Conservation (phyloP, 2,329 filamentous ascomycete genomes). For the Cucurbitaria berberidis region DNA sequence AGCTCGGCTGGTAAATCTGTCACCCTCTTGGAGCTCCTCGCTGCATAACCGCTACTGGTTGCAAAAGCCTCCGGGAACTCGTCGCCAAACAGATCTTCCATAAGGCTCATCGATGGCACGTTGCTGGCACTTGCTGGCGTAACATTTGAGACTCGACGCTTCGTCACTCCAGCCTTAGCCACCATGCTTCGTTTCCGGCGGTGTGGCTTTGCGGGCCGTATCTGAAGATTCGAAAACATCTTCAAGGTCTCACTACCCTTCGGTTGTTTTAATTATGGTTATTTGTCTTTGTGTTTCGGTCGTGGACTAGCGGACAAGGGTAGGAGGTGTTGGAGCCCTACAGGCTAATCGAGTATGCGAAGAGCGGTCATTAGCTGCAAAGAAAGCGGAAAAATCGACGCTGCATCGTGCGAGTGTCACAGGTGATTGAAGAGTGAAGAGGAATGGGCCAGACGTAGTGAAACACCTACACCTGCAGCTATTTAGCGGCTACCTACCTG, state of each 20-base stretch:
- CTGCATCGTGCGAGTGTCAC: background rate
- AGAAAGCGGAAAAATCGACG: background rate
- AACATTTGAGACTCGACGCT: constrained; percentile 26
- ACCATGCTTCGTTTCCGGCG: constrained; percentile 31
- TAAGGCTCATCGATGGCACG: constrained; percentile 31
- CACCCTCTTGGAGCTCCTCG: constrained; percentile 24
- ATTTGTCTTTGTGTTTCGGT: too few species aligned
- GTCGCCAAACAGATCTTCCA: constrained; percentile 32
- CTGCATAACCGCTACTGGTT: constrained; percentile 4
- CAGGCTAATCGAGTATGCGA: too few species aligned
- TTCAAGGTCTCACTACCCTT: background rate
- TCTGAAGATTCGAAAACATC: constrained; percentile 28
- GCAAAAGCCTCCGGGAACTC: constrained; percentile 33
- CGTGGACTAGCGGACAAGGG: too few species aligned
- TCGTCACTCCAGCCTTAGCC: constrained; percentile 27
- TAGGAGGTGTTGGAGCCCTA: too few species aligned
- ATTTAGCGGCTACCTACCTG: constrained; percentile 7
- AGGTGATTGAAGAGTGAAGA: constrained; percentile 6
- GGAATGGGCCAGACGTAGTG: constrained; percentile 7
- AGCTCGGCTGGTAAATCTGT: constrained; percentile 29
- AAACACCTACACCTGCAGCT: constrained; percentile 19
- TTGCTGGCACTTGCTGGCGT: constrained; percentile 19
- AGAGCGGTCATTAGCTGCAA: background rate
- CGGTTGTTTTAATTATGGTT: too few species aligned
- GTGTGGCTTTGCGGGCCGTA: constrained; percentile 25